Evolutionary conservation across 2,329 filamentous ascomycete genomes (phyloP), one percentile per base, ranked within the genome.

Genomic region (Alternaria burnsii): DNA sequence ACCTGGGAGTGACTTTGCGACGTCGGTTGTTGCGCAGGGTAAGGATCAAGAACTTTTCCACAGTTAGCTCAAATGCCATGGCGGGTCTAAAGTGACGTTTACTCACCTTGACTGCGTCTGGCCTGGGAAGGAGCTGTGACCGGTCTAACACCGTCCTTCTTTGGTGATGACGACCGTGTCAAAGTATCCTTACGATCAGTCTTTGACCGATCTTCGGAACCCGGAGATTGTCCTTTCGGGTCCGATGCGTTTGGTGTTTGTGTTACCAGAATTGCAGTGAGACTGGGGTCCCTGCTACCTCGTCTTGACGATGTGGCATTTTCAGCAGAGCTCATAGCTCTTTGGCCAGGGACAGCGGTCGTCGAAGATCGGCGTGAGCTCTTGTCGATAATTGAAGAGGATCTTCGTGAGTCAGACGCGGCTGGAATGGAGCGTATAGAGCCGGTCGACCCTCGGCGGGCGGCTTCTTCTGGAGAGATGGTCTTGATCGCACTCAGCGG

Each of bases 211-310:
- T 65, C 59, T 2, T 67, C 67, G 14, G 66, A 42, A 24, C 53
- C 61, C 26, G 55, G 52, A 38, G 58, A 51, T 11, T 62, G 44
- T 32, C 68, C 70, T 52, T 68, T 74, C 6, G 59, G 59, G 10
- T 78, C 76, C 12, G 72, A 59, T 4, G 66, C 52, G 46, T 75
- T 76, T n/a, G 69, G 71, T 12, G 74, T 73, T 41, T 78, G 73
- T n/a, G 77, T 79, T 28, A 79, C 74, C 20, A 79, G 64, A 52
- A 79, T 78, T 3, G 76, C 75, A 20, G 77, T 79, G 43, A 79
- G 58, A 61, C 76, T 79, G n/a, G 77, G 73, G 62, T 79, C 77
- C 47, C 72, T 75, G 55, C 77, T 79, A 10, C 74, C 76, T 61
- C 77, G 70, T 55, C 77, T 71, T 11, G 77, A 78, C 42, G 72